Conservation (phyloP, 768 basidiomycete genomes). For the Lepiota brunneoincarnata region DNA sequence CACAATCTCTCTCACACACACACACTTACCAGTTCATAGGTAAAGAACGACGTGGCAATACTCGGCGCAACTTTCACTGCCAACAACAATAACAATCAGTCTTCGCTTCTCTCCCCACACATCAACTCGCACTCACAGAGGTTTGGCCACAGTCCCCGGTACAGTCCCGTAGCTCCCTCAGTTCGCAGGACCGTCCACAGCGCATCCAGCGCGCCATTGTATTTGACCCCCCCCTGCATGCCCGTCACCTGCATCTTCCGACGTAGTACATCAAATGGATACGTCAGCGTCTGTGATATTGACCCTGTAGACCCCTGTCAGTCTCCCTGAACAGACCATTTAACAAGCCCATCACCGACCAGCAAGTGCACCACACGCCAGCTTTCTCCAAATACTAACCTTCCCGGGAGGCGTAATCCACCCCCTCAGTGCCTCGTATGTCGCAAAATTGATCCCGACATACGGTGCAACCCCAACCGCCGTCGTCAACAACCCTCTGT, state of each 20-base stretch:
- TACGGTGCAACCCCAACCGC: constrained; percentile 90
- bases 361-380: constrained; percentile 84
- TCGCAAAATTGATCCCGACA: constrained; percentile 90
- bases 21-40: constrained; percentile 60
- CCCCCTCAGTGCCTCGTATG: constrained; percentile 82
- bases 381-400: constrained; percentile 62
- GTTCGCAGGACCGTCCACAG: constrained; percentile 60
- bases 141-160: constrained; percentile 88
- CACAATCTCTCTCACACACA: background rate
- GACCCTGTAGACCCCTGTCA: constrained; percentile 47
- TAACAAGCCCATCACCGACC: constrained; percentile 39
- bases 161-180: constrained; percentile 78
- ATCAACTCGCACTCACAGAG: constrained; percentile 61
- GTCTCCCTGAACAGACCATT: background rate
- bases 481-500: constrained; percentile 83
- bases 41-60: constrained; percentile 85
- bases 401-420: constrained; percentile 81
- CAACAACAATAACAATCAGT: constrained; percentile 5
- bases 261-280: constrained; percentile 92
- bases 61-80: constrained; percentile 89
- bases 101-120: constrained; percentile 10
- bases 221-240: constrained; percentile 66
- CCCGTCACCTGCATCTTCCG: constrained; percentile 96
- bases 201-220: constrained; percentile 81
- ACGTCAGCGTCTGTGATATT: constrained; percentile 91